Evolutionary conservation across 2,329 filamentous ascomycete genomes (phyloP).

Genomic region (Fusarium coicis): DNA sequence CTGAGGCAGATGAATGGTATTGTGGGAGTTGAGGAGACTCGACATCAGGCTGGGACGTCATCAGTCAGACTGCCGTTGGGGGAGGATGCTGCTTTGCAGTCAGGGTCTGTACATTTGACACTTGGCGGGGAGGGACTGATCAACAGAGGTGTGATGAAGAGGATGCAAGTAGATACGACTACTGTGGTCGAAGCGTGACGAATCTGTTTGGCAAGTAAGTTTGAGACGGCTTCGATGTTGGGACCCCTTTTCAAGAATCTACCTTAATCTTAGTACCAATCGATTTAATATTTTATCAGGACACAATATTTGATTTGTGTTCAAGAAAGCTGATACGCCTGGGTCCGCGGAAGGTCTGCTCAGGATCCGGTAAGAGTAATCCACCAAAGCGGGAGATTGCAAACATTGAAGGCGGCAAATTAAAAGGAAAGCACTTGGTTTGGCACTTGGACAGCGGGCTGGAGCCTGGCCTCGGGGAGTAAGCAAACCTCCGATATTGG

Average conservation of each 20-base stretch:
- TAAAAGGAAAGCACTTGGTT: not conserved
- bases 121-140: constrained; percentile 1
- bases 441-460: not conserved
- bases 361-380: too few relatives aligned
- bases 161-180: not conserved
- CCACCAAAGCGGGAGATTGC: not conserved
- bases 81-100: not conserved
- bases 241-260: not conserved
- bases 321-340: not conserved
- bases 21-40: not conserved
- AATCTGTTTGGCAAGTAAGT: not conserved
- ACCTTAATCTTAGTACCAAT: not conserved
- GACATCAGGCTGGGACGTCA: not conserved
- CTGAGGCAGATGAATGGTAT: not conserved
- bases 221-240: not conserved
- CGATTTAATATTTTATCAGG: not conserved
- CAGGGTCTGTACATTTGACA: not conserved
- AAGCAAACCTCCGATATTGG: not conserved
- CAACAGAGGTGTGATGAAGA: not conserved
- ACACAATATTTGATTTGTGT: not conserved
- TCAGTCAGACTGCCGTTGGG: not conserved
- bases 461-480: not conserved
- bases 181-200: not conserved
- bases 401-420: not conserved
- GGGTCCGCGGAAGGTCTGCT: too few relatives aligned